Evolutionary conservation across 192 early-diverging fungal genomes (phyloP).

Genomic region (Phycomyces nitens): DNA sequence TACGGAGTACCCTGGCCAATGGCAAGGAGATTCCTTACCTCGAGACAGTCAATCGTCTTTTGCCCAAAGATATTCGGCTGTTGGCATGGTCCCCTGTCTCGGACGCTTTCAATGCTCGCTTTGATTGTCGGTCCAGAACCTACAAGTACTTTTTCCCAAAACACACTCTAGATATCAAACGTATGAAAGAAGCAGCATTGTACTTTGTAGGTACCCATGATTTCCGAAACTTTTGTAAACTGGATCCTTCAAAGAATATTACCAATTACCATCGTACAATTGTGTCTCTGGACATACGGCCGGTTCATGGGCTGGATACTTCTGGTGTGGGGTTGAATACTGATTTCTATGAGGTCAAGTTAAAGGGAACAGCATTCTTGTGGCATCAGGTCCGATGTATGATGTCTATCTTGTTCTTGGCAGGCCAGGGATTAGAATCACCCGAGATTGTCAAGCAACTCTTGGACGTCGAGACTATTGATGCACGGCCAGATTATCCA

Average conservation of each 20-base stretch:
- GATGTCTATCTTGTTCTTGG: conserved; percentile 84
- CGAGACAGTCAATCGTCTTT: conserved; percentile 74
- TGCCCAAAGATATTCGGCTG: conserved; percentile 91
- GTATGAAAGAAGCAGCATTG: conserved; percentile 72
- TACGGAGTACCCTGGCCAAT: conserved; percentile 56
- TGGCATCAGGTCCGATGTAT: conserved; percentile 99
- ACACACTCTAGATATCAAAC: conserved; percentile 62
- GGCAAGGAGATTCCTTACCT: conserved; percentile 75
- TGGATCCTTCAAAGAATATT: conserved; percentile 84
- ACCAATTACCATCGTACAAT: conserved; percentile 75
- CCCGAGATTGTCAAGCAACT: conserved; percentile 66
- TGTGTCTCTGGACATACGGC: conserved; percentile 55
- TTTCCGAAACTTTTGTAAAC: conserved; percentile 94
- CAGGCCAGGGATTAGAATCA: conserved; percentile 77
- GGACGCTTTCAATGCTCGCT: conserved; percentile 80
- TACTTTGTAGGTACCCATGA: conserved; percentile 81
- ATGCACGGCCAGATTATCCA: conserved; percentile 82
- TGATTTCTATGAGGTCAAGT: conserved; percentile 66
- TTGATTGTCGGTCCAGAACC: conserved; percentile 73
- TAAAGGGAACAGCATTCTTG: conserved; percentile 86
- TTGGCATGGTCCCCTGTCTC: conserved; percentile 84
- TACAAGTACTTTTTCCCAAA: conserved; percentile 91
- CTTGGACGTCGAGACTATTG: conserved; percentile 59
- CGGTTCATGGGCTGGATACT: conserved; percentile 32
- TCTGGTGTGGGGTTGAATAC: conserved; percentile 1